Evolutionary conservation across 2,329 filamentous ascomycete species (phyloP).

Genomic region (Cladosporium velox): DNA sequence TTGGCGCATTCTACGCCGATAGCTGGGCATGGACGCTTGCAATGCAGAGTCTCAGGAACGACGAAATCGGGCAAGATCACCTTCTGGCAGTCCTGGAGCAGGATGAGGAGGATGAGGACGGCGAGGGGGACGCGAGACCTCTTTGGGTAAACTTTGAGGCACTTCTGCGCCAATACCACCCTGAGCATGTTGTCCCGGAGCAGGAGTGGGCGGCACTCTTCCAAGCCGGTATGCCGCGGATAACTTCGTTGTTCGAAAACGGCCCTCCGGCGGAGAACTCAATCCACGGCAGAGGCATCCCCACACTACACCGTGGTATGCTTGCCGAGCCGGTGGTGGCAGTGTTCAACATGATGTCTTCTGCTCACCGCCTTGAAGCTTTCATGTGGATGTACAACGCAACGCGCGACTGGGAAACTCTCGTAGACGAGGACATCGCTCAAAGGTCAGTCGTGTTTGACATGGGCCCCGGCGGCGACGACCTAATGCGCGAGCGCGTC

Average conservation of each 20-base stretch:
- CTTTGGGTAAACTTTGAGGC: background rate
- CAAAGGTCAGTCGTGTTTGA: background rate
- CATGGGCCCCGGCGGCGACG: background rate
- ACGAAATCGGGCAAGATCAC: background rate
- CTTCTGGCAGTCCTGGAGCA: background rate
- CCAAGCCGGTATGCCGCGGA: background rate
- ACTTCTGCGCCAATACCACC: background rate
- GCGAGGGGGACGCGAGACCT: background rate
- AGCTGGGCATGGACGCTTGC: background rate
- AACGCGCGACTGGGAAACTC: background rate
- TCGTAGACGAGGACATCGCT: background rate
- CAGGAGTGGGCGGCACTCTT: background rate
- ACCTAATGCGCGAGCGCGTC: background rate
- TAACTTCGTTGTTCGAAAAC: background rate
- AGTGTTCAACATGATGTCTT: background rate
- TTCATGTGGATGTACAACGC: background rate
- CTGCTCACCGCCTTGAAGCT: background rate
- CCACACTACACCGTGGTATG: background rate
- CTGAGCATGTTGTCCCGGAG: background rate
- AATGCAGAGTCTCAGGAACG: background rate
- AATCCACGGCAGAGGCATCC: no score
- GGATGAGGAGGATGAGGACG: no score
- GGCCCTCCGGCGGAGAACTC: no score
- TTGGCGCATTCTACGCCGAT: background rate
- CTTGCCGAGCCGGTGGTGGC: background rate